Percentiles rank a stretch among this genome's conserved stretches.
Conservation (phyloP, 306 rosid species). For the Quercus glauca region DNA sequence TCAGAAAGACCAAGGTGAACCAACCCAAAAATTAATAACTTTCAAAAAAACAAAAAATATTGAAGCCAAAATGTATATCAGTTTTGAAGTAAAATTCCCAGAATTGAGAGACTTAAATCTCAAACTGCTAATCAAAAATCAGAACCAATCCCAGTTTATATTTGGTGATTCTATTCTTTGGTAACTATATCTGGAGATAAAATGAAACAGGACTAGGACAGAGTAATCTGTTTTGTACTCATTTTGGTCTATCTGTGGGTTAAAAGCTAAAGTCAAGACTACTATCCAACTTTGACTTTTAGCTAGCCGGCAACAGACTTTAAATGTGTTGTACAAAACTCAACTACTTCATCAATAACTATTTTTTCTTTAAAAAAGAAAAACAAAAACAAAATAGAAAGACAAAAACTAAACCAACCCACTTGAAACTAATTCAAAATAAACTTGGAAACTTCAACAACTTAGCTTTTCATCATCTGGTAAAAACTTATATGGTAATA, state of each 20-base stretch:
- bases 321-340: slow-evolving; percentile 21
- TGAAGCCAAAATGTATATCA: background rate
- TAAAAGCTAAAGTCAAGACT: slow-evolving; percentile 13
- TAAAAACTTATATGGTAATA: background rate
- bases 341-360: background rate
- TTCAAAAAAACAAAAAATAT: background rate
- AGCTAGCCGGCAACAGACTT: slow-evolving; percentile 22
- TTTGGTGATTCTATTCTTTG: slow-evolving; percentile 8
- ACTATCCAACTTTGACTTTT: slow-evolving; percentile 45
- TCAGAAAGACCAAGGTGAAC: background rate
- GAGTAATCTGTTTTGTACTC: background rate
- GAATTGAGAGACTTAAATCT: background rate
- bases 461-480: background rate
- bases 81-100: slow-evolving; percentile 19
- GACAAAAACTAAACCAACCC: background rate
- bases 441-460: background rate
- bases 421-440: background rate
- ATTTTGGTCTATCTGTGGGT: slow-evolving; percentile 7
- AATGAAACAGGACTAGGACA: slow-evolving; percentile 3
- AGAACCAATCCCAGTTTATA: slow-evolving; percentile 12
- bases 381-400: background rate
- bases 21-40: background rate
- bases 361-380: background rate
- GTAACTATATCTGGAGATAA: slow-evolving; percentile 15
- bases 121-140: background rate